Conservation (phyloP, 2,329 filamentous ascomycete genomes). For the Penicillium expansum region DNA sequence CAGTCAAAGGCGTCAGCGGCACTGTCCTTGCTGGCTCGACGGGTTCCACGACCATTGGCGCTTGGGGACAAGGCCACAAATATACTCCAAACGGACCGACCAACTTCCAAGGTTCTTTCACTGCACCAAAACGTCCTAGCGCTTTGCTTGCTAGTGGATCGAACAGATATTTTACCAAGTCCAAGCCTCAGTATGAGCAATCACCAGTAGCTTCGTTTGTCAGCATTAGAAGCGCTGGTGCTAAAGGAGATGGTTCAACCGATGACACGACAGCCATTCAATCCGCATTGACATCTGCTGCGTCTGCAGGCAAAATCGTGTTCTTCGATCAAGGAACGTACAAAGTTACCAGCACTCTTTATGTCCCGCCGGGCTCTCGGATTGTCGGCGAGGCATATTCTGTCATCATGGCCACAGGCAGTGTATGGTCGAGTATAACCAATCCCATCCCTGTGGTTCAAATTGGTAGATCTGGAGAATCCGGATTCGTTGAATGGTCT, state of each 20-base stretch:
- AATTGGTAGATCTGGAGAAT: conserved; percentile 63
- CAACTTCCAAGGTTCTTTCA: conserved; percentile 45
- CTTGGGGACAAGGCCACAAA: conserved; percentile 46
- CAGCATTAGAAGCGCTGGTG: conserved; percentile 45
- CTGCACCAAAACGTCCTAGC: conserved; percentile 44
- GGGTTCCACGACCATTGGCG: conserved; percentile 38
- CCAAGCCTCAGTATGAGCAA: conserved; percentile 56
- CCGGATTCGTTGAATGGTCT: conserved; percentile 65
- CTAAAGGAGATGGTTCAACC: conserved; percentile 54
- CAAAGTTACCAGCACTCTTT: conserved; percentile 47
- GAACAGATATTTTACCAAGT: conserved; percentile 45
- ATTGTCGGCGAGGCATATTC: conserved; percentile 58
- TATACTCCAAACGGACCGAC: conserved; percentile 47
- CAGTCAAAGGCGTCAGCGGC: conserved; percentile 40
- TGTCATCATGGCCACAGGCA: conserved; percentile 56
- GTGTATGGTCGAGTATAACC: conserved; percentile 55
- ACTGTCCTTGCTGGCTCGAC: conserved; percentile 39
- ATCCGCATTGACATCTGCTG: conserved; percentile 53
- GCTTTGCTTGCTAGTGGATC: conserved; percentile 44
- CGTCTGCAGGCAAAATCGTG: conserved; percentile 49
- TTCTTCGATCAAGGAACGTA: conserved; percentile 60
- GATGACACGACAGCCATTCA: conserved; percentile 63
- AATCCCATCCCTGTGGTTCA: conserved; percentile 64
- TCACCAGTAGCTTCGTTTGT: conserved; percentile 40
- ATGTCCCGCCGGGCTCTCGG: conserved; percentile 49